A percentile compares a stretch with the other conserved stretches of the same genome.
These are phyloP conservation scores for Lentinula lateritia DNA, from an alignment of 768 basidiomycete genomes.

Conservation along the genomic window DNA sequence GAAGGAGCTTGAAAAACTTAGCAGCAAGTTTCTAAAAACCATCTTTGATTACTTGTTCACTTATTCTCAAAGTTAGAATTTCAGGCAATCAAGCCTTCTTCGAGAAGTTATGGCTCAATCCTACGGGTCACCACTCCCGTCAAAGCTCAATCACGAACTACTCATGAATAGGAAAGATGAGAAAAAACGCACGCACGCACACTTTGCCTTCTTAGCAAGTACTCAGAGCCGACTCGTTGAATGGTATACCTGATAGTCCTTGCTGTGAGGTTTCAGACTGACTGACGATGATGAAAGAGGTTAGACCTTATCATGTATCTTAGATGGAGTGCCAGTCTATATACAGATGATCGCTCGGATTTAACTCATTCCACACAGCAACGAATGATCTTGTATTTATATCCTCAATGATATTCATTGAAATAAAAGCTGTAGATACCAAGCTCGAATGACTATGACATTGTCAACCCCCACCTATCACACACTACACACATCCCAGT, in stretches of 20 bases:
- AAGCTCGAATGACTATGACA: background rate
- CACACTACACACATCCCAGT: background rate
- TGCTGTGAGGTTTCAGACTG: background rate
- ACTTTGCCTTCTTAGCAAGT: too few relatives aligned
- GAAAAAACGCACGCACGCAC: background rate
- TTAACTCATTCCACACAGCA: too few relatives aligned
- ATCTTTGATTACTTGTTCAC: background rate
- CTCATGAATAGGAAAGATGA: background rate
- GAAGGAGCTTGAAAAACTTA: conserved; percentile 14
- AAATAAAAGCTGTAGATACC: too few relatives aligned
- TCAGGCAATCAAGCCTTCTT: background rate
- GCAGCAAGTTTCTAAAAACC: background rate
- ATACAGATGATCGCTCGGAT: too few relatives aligned
- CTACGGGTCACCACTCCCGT: background rate
- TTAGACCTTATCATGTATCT: too few relatives aligned
- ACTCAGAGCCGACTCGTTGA: too few relatives aligned
- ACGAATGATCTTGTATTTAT: too few relatives aligned
- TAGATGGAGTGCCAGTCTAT: too few relatives aligned
- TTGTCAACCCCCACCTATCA: too few relatives aligned
- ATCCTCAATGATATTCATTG: too few relatives aligned
- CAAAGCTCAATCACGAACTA: background rate
- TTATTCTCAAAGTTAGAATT: background rate
- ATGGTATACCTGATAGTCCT: background rate
- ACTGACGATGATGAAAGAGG: too few relatives aligned
- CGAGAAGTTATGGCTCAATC: background rate